Conservation (phyloP, 768 basidiomycete genomes). For the Rhodotorula toruloides region DNA sequence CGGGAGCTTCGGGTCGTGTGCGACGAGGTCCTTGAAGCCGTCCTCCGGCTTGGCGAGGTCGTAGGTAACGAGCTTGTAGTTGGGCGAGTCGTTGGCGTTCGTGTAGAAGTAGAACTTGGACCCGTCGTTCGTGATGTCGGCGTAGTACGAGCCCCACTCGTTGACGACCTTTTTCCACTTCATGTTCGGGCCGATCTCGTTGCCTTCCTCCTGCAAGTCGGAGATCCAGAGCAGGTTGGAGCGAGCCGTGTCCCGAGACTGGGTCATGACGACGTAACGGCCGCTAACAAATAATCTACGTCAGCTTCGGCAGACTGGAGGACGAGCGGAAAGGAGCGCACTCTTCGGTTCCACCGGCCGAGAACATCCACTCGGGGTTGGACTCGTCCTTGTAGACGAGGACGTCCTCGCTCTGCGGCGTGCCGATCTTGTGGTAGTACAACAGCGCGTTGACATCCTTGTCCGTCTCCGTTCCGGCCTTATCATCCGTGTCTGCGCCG, state of each 20-base stretch:
- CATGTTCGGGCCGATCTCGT: constrained; percentile 57
- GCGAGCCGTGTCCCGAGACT: constrained; percentile 36
- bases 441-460: constrained; percentile 45
- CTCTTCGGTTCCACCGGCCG: constrained; percentile 44
- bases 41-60: constrained; percentile 34
- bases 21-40: constrained; percentile 59
- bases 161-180: constrained; percentile 68
- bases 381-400: constrained; percentile 59
- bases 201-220: constrained; percentile 53
- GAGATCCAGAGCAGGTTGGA: constrained; percentile 65
- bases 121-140: constrained; percentile 38
- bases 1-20: constrained; percentile 62
- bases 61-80: constrained; percentile 37
- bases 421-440: constrained; percentile 69
- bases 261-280: constrained; percentile 31
- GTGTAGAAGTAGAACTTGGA: constrained; percentile 40
- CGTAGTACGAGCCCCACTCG: constrained; percentile 61
- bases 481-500: constrained; percentile 53
- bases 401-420: constrained; percentile 62
- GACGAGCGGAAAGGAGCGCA: constrained; percentile 43
- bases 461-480: constrained; percentile 51
- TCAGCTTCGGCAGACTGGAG: background rate
- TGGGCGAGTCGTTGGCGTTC: constrained; percentile 34
- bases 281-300: constrained; percentile 20
- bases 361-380: constrained; percentile 50